A percentile compares a stretch with the other conserved stretches of the same genome.
Conservation (phyloP, 2,329 filamentous ascomycete genomes). For the Fusarium sp. region DNA sequence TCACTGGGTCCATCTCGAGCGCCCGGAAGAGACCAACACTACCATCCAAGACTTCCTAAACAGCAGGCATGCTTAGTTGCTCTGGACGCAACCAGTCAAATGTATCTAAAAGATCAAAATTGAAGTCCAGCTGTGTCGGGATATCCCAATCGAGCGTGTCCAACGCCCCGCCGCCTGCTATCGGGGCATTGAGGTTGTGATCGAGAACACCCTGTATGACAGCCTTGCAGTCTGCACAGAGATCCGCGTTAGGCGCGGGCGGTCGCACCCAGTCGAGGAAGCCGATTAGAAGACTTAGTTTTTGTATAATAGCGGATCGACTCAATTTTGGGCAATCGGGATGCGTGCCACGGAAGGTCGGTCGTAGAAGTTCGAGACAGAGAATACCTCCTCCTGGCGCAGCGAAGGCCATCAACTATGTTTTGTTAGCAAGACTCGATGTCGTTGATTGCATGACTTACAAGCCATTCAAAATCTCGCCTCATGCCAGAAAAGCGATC, state of each 20-base stretch:
- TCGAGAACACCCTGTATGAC: slow-evolving; percentile 66
- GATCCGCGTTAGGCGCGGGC: slow-evolving; percentile 61
- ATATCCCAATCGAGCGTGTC: slow-evolving; percentile 53
- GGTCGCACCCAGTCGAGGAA: slow-evolving; percentile 66
- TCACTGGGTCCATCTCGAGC: slow-evolving; percentile 54
- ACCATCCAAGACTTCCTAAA: slow-evolving; percentile 41
- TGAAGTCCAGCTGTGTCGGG: slow-evolving; percentile 54
- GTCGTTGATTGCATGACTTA: slow-evolving; percentile 38
- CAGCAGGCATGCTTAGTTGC: background rate
- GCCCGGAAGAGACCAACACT: slow-evolving; percentile 39
- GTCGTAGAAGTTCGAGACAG: slow-evolving; percentile 63
- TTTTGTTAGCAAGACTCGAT: background rate
- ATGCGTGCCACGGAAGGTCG: slow-evolving; percentile 53
- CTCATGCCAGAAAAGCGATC: slow-evolving; percentile 58
- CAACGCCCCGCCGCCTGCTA: slow-evolving; percentile 40
- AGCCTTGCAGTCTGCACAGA: slow-evolving; percentile 60
- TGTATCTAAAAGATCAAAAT: slow-evolving; percentile 63
- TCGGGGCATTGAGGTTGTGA: slow-evolving; percentile 59
- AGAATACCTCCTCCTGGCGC: slow-evolving; percentile 64
- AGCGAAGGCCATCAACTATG: slow-evolving; percentile 62
- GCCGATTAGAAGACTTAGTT: slow-evolving; percentile 63
- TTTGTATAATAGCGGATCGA: slow-evolving; percentile 63
- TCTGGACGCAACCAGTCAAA: slow-evolving; percentile 60
- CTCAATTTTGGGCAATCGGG: slow-evolving; percentile 54
- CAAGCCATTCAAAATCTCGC: slow-evolving; percentile 64